Conservation (phyloP, 768 basidiomycete genomes). For the Mycena kentingensis region DNA sequence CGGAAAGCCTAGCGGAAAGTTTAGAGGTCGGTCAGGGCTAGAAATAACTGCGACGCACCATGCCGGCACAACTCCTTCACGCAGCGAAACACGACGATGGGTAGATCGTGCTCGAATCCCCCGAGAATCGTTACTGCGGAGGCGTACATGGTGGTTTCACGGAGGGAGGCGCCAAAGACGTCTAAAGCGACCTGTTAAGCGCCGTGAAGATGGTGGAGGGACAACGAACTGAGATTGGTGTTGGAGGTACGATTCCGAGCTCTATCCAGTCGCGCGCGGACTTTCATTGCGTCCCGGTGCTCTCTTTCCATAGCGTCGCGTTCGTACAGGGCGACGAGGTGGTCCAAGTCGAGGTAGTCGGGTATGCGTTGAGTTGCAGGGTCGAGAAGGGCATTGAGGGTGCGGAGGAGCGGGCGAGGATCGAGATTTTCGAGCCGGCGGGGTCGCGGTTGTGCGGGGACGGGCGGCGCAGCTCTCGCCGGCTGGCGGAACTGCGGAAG, state of each 20-base stretch:
- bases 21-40: background rate
- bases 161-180: constrained; percentile 40
- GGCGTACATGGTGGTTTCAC: constrained; percentile 37
- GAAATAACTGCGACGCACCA: constrained; percentile 25
- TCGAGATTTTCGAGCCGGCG: constrained; percentile 16
- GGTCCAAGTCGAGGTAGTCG: constrained; percentile 25
- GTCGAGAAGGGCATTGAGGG: constrained; percentile 18
- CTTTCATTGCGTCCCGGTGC: constrained; percentile 21
- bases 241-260: constrained; percentile 2
- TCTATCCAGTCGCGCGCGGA: constrained; percentile 13
- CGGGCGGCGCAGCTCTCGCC: background rate
- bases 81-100: constrained; percentile 42
- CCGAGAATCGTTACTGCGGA: constrained; percentile 36
- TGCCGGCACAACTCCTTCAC: constrained; percentile 46
- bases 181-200: constrained; percentile 18
- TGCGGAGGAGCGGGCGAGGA: constrained; percentile 18
- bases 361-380: constrained; percentile 16
- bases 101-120: constrained; percentile 40
- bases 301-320: constrained; percentile 30
- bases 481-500: background rate
- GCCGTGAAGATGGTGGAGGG: background rate
- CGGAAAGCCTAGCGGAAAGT: constrained; percentile 6
- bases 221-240: constrained; percentile 14
- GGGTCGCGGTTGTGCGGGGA: background rate
- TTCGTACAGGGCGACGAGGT: constrained; percentile 28